Evolutionary conservation across 2,329 filamentous ascomycete genomes (phyloP), one percentile per base, ranked within the genome.

Genomic region (Nemania abortiva): DNA sequence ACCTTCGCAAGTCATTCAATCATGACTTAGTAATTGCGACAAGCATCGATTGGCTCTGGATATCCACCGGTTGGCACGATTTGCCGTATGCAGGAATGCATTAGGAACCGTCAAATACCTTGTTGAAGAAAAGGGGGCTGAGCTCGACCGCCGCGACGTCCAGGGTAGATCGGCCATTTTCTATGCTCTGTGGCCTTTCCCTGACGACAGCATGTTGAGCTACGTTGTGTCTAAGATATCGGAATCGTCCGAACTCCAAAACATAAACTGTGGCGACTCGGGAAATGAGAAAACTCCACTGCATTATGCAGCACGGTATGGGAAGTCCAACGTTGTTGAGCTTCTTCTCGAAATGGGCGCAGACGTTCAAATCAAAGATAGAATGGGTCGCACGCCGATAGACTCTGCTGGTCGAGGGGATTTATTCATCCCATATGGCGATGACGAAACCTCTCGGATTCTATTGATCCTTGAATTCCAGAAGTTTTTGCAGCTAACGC

Each of bases 81-180:
- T 54, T 13, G 52, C 52, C 18, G 22, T 54, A 34, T 54, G 52
- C 52, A 54, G 29, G n/a, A 34, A 54, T 54, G 29, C 27, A 7
- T 7, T 54, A 31, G 52, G 3, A 5, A 18, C 34, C 27, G 24
- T 56, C 24, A n/a, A 24, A 34, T 54, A 54, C 18, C 27, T 54
- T 1, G 52, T 34, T 13, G 27, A 34, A 5, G 6, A 24, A 18
- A 11, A 42, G 22, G 11, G 42, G 5, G 31, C 15, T 20, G 20
- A 29, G 18, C 37, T 58, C 27, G 6, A 1, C 11, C 7, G 22
- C 20, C 29, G 13, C 1, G 55, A 58, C n/a, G 10, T n/a, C 10
- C 2, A 20, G 11, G 37, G 37, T 11, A 45, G 37, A 58, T 45
- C 55, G 6, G 55, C 55, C n/a, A 45, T 34, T 15, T 58, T 34